Evolutionary conservation across 108 stramenopile genomes (phyloP), one percentile per base, ranked within the genome.

Genomic region (Parietichytrium sp.): DNA sequence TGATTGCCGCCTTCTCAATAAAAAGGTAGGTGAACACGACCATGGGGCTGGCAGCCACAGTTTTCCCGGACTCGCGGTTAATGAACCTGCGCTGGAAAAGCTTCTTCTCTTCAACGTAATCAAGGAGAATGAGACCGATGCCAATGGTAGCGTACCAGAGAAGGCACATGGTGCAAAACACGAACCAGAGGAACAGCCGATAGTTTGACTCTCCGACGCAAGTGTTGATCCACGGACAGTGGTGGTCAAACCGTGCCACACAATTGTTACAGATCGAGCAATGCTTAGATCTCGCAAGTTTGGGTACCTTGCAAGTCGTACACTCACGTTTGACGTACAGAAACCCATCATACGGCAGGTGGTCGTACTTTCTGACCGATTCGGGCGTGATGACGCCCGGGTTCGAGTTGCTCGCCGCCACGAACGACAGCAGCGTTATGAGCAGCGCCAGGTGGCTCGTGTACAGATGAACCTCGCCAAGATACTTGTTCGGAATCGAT

Each of bases 151-250:
- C 54, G 82, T 82, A 50, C 72, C 55, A 81, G 25, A 51, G 20
- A 48, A 82, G 29, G 29, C 79, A 18, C 20, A 52, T 26, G 4
- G 52, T 79, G 31, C 16, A 30, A 33, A 52, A 15, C 10, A 86
- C 13, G 55, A 86, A 86, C 16, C 16, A 4, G 15, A 81, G 20
- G 29, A 86, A 86, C 29, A 33, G 13, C 38, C 78, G 42, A 78
- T 89, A 88, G 87, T 89, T 89, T 13, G 78, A 55, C 48, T 51
- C 79, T 23, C 89, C 89, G 50, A 89, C 82, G 80, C 83, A 82
- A 79, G 80, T 87, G 50, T 84, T 86, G 38, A 82, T 83, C 87
- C 84, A 87, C 15, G 84, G 87, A 51, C 79, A 85, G 54, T 85
- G 82, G 79, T 85, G 84, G 83, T 83, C 82, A 48, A 88, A 87